Evolutionary conservation across 345 rosid species (phyloP).

Genomic region (Eucalyptus marginata): DNA sequence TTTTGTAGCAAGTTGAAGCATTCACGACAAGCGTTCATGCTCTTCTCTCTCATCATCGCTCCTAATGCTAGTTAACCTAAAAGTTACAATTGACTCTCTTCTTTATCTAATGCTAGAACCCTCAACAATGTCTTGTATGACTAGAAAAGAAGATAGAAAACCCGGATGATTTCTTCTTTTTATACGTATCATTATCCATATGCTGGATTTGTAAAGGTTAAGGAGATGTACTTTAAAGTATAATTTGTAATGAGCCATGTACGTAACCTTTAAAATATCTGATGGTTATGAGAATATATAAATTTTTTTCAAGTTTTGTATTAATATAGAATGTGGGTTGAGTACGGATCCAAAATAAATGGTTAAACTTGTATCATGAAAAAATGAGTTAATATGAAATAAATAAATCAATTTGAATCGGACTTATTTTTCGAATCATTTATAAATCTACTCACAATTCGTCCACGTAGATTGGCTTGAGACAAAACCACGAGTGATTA

Average conservation of each 20-base stretch:
- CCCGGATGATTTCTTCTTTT: fast-evolving
- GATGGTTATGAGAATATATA: fast-evolving
- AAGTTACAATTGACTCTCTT: not conserved
- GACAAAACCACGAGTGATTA: not conserved
- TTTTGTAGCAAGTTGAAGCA: fast-evolving
- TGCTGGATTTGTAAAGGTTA: not conserved
- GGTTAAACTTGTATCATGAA: fast-evolving
- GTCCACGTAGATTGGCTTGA: not conserved
- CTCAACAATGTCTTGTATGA: not conserved
- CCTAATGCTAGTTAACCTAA: not conserved
- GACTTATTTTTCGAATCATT: not conserved
- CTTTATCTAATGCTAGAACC: not conserved
- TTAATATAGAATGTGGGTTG: not conserved
- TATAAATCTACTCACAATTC: not conserved
- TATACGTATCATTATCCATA: not conserved
- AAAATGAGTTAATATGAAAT: not conserved
- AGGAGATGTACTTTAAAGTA: not conserved
- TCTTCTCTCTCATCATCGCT: not conserved
- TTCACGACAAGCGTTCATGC: not conserved
- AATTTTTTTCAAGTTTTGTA: fast-evolving
- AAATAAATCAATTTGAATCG: not conserved
- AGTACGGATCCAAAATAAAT: fast-evolving
- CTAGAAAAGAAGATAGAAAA: not conserved
- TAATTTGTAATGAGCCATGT: fast-evolving
- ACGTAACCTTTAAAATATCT: fast-evolving